phyloP scores from a whole-genome alignment of 1,284 basidiomycete genomes.

The Moniliophthora roreri region DNA sequence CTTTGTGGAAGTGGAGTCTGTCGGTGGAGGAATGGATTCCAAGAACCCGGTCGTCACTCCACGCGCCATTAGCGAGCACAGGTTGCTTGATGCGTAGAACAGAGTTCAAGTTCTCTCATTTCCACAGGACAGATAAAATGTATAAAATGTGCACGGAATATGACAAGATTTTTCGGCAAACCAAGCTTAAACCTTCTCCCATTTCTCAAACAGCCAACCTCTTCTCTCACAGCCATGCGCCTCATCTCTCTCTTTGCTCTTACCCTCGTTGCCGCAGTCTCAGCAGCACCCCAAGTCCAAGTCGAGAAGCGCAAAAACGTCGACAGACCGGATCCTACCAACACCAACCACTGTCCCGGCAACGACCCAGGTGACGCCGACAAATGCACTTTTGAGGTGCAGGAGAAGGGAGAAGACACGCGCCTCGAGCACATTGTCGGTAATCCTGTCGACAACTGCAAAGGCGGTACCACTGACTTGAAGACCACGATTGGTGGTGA shows the following conservation, averaged over 20 bases:
- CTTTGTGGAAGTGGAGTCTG: too few relatives aligned
- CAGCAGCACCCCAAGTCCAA: background rate
- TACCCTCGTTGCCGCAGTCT: background rate
- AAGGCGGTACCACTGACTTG: constrained; percentile 1
- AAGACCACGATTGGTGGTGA: background rate
- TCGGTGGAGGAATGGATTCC: background rate
- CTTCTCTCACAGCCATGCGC: background rate
- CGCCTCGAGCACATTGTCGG: background rate
- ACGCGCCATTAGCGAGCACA: background rate
- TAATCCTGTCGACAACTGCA: constrained; percentile 2
- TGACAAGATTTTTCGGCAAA: too few relatives aligned
- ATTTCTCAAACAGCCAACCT: background rate
- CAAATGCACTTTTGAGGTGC: background rate
- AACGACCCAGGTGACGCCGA: background rate
- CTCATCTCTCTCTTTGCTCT: background rate
- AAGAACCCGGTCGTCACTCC: background rate
- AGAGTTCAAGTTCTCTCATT: background rate
- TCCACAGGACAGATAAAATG: too few relatives aligned
- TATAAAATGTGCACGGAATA: too few relatives aligned
- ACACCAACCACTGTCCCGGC: constrained; percentile 2
- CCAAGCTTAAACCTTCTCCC: too few relatives aligned
- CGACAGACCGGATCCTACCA: constrained; percentile 4
- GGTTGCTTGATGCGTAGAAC: background rate
- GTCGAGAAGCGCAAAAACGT: constrained; percentile 3
- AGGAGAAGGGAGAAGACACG: background rate